A percentile compares a stretch with the other conserved stretches of the same genome.
These are phyloP conservation scores for Buddleja alternifolia DNA, from an alignment of 257 asterid species.

Conservation along the genomic window DNA sequence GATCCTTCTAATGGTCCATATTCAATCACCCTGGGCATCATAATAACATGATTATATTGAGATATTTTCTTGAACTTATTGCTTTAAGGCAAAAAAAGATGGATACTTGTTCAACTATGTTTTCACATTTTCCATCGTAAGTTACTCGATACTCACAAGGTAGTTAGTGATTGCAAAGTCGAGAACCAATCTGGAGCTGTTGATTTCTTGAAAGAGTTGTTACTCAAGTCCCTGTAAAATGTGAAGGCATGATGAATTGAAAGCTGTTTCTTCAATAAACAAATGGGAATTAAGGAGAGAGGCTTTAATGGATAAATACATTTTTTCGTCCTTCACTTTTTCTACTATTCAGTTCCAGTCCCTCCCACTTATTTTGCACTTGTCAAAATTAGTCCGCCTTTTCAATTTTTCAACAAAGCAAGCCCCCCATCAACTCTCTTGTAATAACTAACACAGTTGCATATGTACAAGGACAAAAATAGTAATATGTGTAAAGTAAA, in stretches of 20 bases:
- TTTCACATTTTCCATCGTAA: neutral
- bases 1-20: constrained; percentile 80
- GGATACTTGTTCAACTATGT: constrained; percentile 15
- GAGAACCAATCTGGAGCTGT: constrained; percentile 82
- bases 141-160: constrained; percentile 61
- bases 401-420: too few relatives aligned
- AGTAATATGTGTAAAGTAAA: too few relatives aligned
- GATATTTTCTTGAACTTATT: constrained; percentile 11
- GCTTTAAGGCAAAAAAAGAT: constrained; percentile 24
- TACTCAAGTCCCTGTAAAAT: constrained; percentile 86
- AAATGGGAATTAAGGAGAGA: neutral
- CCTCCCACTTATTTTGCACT: too few relatives aligned
- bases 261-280: constrained; percentile 4
- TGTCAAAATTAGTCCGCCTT: too few relatives aligned
- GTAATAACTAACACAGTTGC: too few relatives aligned
- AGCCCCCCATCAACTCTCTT: too few relatives aligned
- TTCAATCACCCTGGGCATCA: constrained; percentile 70
- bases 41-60: too few relatives aligned
- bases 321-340: too few relatives aligned
- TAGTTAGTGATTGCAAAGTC: constrained; percentile 69
- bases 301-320: neutral
- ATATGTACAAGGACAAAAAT: too few relatives aligned
- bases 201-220: constrained; percentile 70
- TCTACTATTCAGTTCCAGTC: too few relatives aligned
- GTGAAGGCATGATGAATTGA: neutral